These are phyloP conservation scores for Breynia disticha DNA, from an alignment of 441 rosid genomes.

Conservation along the genomic window DNA sequence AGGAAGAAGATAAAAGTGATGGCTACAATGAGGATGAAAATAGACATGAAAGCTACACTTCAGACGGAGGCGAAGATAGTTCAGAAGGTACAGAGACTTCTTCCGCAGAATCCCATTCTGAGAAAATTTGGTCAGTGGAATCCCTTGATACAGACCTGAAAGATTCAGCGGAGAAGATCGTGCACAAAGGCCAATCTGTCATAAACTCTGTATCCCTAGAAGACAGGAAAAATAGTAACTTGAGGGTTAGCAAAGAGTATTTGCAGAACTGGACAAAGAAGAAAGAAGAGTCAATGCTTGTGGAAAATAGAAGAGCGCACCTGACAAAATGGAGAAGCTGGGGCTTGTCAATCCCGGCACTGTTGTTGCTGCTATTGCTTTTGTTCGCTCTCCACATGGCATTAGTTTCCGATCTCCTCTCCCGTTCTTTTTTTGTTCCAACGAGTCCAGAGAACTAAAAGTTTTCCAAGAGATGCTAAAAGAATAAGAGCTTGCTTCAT, in stretches of 20 bases:
- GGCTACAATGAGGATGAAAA: constrained; percentile 4
- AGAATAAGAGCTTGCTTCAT: not conserved
- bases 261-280: constrained; percentile 1
- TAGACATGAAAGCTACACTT: constrained; percentile 5
- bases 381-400: constrained; percentile 9
- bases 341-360: constrained; percentile 7
- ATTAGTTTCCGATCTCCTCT: not conserved
- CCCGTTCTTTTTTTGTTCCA: constrained; percentile 5
- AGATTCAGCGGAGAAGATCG: constrained; percentile 8
- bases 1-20: constrained; percentile 4
- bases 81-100: constrained; percentile 26
- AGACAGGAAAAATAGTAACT: not conserved
- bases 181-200: constrained; percentile 1
- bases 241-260: not conserved
- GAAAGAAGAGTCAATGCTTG: constrained; percentile 4
- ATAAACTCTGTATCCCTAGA: constrained; percentile 1
- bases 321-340: constrained; percentile 8
- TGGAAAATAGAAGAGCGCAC: constrained; percentile 3
- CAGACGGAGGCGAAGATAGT: constrained; percentile 14
- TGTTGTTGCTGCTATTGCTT: constrained; percentile 18
- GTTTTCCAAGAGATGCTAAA: not conserved
- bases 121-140: constrained; percentile 34
- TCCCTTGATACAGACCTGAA: constrained; percentile 14
- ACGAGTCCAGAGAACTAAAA: not conserved
- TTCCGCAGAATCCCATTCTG: constrained; percentile 21